Conservation (phyloP, 2,329 filamentous ascomycete genomes). For the Lachnellula occidentalis region DNA sequence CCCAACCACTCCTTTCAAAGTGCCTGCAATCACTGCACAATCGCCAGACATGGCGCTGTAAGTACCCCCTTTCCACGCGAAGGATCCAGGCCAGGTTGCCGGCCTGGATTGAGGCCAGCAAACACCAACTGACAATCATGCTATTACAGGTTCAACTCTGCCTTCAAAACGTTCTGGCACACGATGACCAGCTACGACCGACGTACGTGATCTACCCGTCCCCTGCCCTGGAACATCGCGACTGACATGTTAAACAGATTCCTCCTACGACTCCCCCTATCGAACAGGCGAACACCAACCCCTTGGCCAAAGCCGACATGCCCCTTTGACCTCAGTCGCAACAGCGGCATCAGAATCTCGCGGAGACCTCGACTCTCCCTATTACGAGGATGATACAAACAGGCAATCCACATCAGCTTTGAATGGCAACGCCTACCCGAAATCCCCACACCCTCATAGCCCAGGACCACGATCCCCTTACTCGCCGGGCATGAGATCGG, state of each 20-base stretch:
- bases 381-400: slow-evolving; percentile 61
- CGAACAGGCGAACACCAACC: slow-evolving; percentile 86
- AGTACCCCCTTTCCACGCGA: slow-evolving; percentile 20
- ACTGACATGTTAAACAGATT: slow-evolving; percentile 62
- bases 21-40: slow-evolving; percentile 23
- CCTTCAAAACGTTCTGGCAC: slow-evolving; percentile 93
- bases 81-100: slow-evolving; percentile 5
- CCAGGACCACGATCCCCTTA: slow-evolving; percentile 67
- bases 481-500: slow-evolving; percentile 83
- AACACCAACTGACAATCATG: slow-evolving; percentile 13
- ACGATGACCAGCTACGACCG: slow-evolving; percentile 66
- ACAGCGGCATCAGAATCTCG: slow-evolving; percentile 83
- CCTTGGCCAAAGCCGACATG: slow-evolving; percentile 74
- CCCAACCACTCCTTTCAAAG: slow-evolving; percentile 11
- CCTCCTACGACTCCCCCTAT: slow-evolving; percentile 87
- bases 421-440: slow-evolving; percentile 53
- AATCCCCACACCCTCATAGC: slow-evolving; percentile 39
- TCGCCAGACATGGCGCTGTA: slow-evolving; percentile 31
- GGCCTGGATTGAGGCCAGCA: slow-evolving; percentile 11
- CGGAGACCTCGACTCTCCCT: slow-evolving; percentile 73
- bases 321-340: slow-evolving; percentile 78
- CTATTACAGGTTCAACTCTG: slow-evolving; percentile 53
- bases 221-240: slow-evolving; percentile 18
- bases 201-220: slow-evolving; percentile 43
- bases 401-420: slow-evolving; percentile 46